Base-by-base conservation (phyloP, 306 rosid species). In the Vigna radiata region DNA sequence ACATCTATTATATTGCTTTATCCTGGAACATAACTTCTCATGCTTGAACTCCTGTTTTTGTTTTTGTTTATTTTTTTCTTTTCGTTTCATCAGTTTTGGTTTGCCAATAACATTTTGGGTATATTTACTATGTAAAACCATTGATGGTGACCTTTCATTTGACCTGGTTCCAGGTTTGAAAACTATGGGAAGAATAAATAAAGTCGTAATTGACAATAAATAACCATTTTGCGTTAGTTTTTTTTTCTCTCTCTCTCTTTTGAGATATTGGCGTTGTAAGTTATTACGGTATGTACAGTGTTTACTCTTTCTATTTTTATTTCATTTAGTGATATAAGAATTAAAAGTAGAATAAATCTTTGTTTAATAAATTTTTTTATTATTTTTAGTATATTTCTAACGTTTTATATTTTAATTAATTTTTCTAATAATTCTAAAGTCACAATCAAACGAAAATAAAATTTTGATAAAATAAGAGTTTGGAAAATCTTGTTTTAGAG, bases 1-100 rank as follows among this genome's bases (percentile, higher is more conserved):
- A 4, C 58, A 79, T 62, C 16, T 69, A 73, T 61, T 68, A 77
- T 19, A 70, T 65, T 54, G 52, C 17, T 68, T 14, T 53, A 18
- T 85, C 61, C 8, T 7, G 21, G 9, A 19, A 48, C 74, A 58
- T 70, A 9, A 48, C 67, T 73, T 79, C 60, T 36, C 1, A 25
- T 59, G 31, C 37, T 36, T 53, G 3, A 56, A 37, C 69, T 52
- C 79, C 27, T 25, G 27, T 0, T 25, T 25, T 25, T 25, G 27
- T 25, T 25, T 25, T 25, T 25, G 27, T 25, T 54, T 0, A 21
- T 13, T 60, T 5, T 25, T 49, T 31, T 25, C 41, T 31, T 29
- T 19, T 10, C 49, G n/a, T 6, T 6, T 25, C 1, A 6, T 48
- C n/a, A 15, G 53, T 15, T 48, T 29, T 4, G 33, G 33, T 4